A percentile compares a stretch with the other conserved stretches of the same genome.
Conservation (phyloP, 2,329 filamentous ascomycete species). For the Arthrobotrys sphaeroides region DNA sequence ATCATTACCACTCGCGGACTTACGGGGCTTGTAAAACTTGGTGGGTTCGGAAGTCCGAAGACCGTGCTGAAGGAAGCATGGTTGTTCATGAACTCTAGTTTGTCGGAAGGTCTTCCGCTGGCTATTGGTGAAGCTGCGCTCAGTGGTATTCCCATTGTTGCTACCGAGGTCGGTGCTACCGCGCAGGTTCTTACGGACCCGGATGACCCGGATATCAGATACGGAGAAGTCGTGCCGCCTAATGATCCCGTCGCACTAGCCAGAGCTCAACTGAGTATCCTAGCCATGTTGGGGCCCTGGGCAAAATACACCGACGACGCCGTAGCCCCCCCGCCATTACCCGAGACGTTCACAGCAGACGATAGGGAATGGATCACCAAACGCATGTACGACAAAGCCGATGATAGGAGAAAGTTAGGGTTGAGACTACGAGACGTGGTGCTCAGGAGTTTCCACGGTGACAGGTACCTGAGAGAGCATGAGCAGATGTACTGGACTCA, state of each 20-base stretch:
- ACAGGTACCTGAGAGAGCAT: slow-evolving; percentile 70
- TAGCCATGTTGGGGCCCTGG: slow-evolving; percentile 72
- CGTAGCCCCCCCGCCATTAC: slow-evolving; percentile 62
- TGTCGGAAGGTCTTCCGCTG: slow-evolving; percentile 68
- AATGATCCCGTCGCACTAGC: slow-evolving; percentile 71
- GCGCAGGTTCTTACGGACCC: slow-evolving; percentile 68
- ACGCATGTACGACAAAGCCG: slow-evolving; percentile 70
- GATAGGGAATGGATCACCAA: slow-evolving; percentile 68
- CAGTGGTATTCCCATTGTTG: slow-evolving; percentile 68
- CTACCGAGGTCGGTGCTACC: slow-evolving; percentile 68
- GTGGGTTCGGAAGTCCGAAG: slow-evolving; percentile 68
- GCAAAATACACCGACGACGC: slow-evolving; percentile 68
- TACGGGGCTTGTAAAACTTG: slow-evolving; percentile 65
- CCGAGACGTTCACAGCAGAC: slow-evolving; percentile 64
- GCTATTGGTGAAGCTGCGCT: slow-evolving; percentile 69
- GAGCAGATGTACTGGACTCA: slow-evolving; percentile 69
- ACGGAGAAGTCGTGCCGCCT: slow-evolving; percentile 72
- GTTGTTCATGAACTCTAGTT: slow-evolving; percentile 69
- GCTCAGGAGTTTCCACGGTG: slow-evolving; percentile 69
- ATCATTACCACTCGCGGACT: slow-evolving; percentile 69
- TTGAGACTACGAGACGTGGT: slow-evolving; percentile 70
- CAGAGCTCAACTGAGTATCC: slow-evolving; percentile 70
- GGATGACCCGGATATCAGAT: slow-evolving; percentile 64
- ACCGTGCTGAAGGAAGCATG: slow-evolving; percentile 68
- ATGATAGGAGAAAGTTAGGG: slow-evolving; percentile 68